Conservation (phyloP, 2,329 filamentous ascomycete species). For the Aspergillus fumigatiaffinis region DNA sequence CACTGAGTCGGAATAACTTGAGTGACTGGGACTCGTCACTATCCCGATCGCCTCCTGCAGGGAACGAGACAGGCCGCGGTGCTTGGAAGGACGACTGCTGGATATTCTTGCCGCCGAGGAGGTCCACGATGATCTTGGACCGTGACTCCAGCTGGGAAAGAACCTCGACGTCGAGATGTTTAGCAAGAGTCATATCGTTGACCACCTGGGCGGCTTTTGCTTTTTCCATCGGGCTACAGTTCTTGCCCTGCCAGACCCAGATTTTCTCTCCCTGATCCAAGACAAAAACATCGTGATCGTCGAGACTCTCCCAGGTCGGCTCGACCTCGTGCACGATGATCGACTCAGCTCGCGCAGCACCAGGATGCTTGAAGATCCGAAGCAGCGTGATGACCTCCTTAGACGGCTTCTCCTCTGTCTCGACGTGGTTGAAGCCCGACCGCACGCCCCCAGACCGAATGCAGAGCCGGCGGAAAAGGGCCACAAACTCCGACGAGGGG, state of each 20-base stretch:
- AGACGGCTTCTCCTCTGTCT: conserved; percentile 38
- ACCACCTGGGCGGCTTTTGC: conserved; percentile 65
- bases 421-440: conserved; percentile 63
- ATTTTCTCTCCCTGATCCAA: conserved; percentile 62
- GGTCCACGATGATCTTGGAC: conserved; percentile 51
- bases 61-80: conserved; percentile 35
- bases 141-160: conserved; percentile 54
- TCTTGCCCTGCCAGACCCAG: conserved; percentile 66
- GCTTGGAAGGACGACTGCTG: conserved; percentile 41
- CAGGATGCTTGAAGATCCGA: conserved; percentile 60
- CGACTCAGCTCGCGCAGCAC: conserved; percentile 44
- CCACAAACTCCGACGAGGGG: conserved; percentile 58
- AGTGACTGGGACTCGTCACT: conserved; percentile 23
- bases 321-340: conserved; percentile 62
- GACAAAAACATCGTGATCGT: conserved; percentile 65
- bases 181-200: conserved; percentile 54
- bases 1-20: conserved; percentile 60
- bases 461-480: conserved; percentile 57
- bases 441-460: conserved; percentile 59
- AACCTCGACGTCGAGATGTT: conserved; percentile 62
- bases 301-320: conserved; percentile 58
- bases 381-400: conserved; percentile 53
- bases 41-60: conserved; percentile 25
- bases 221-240: conserved; percentile 66
- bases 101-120: conserved; percentile 50